Base-by-base conservation (phyloP, 2,329 filamentous ascomycete species). In the Trichoderma citrinoviride region DNA sequence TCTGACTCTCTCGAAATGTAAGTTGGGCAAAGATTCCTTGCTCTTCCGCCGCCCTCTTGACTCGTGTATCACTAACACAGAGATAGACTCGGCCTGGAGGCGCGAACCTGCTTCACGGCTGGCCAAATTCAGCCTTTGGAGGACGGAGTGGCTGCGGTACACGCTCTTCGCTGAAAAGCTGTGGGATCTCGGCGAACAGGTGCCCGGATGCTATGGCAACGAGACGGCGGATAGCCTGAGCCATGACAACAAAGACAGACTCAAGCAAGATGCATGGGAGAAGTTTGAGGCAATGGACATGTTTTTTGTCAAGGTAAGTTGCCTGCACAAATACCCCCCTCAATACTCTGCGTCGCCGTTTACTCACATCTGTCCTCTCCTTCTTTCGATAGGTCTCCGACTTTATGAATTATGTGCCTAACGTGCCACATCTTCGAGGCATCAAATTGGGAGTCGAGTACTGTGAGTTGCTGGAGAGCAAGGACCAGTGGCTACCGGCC, bases 271-370 rank as follows among this genome's bases (percentile, higher is more conserved):
- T 49, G 82, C 84, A 15, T 80, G 80, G 76, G 78, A 83, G 63
- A 80, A 79, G 69, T 87, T 88, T 73, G 75, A 81, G 66, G 80
- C 81, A 19, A 82, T 84, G 71, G 83, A 89, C 69, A 81, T 89
- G 80, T 90, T 89, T 73, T 89, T 89, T 70, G 83, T 90, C 67
- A 89, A 87, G 80, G 85, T 88, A 76, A 67, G 79, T 67, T 21
- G 50, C 19, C 12, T 7, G 14, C 27, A 14, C 1, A n/a, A 8
- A 15, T 43, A 21, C 2, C 17, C 5, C 23, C 10, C 4, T 40
- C 2, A n/a, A n/a, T 12, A 1, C 10, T 5, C 7, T 23, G 25
- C 10, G n/a, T 43, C 3, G 14, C 14, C 14, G 21, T 23, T 23
- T 23, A 43, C 43, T 40, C 43, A 61, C 50, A 5, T 17, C 5